Conservation (phyloP, 768 basidiomycete species). For the Cyclocybe cylindracea region DNA sequence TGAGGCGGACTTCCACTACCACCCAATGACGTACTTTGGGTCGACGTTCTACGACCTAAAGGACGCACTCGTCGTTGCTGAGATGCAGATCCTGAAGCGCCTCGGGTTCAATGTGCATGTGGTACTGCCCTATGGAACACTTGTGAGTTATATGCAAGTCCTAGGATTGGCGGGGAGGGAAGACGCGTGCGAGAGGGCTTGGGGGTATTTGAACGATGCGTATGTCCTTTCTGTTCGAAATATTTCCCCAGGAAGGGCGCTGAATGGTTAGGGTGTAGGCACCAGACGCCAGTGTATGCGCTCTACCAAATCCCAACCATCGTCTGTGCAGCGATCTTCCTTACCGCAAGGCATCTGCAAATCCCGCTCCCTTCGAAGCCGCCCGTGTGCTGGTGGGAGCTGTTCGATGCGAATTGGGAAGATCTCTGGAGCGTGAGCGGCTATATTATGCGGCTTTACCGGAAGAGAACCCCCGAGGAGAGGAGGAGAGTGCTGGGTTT, state of each 20-base stretch:
- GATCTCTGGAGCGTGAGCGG: conserved; percentile 87
- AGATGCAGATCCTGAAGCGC: conserved; percentile 97
- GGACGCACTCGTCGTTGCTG: conserved; percentile 89
- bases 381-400: conserved; percentile 86
- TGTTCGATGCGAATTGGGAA: conserved; percentile 91
- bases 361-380: conserved; percentile 74
- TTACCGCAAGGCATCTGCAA: conserved; percentile 69
- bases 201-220: conserved; percentile 98
- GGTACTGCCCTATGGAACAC: conserved; percentile 88
- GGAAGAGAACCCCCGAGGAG: conserved; percentile 50
- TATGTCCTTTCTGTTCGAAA: conserved; percentile 40
- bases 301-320: conserved; percentile 88
- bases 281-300: conserved; percentile 93
- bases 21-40: conserved; percentile 88
- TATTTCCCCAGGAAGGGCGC: too few relatives aligned
- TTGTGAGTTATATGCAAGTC: conserved; percentile 92
- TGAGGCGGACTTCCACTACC: conserved; percentile 58
- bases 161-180: conserved; percentile 79
- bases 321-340: conserved; percentile 86
- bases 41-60: conserved; percentile 92
- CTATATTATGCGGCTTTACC: conserved; percentile 82
- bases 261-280: conserved; percentile 41
- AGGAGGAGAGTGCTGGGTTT: conserved; percentile 49
- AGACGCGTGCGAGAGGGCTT: conserved; percentile 74
- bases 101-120: conserved; percentile 95